phyloP scores from a whole-genome alignment of 1,284 basidiomycete genomes.

The Cutaneotrichosporon mucoides region DNA sequence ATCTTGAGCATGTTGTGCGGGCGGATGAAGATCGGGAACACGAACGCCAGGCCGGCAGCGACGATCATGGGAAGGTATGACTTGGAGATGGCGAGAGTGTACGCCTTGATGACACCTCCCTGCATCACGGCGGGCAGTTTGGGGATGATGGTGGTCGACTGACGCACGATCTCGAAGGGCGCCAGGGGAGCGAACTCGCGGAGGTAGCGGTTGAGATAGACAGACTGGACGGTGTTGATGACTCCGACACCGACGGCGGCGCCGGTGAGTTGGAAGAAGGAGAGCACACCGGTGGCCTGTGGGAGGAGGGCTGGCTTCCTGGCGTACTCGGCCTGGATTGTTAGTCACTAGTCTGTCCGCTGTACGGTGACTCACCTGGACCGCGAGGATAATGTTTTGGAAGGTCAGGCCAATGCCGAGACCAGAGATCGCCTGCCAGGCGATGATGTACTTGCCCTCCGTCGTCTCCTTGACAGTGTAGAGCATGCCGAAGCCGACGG shows the following conservation, averaged over 20 bases:
- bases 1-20: conserved; percentile 48
- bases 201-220: conserved; percentile 37
- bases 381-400: conserved; percentile 48
- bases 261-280: conserved; percentile 50
- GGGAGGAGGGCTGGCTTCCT: conserved; percentile 33
- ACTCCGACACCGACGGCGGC: conserved; percentile 50
- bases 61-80: conserved; percentile 52
- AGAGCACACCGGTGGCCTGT: conserved; percentile 46
- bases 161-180: conserved; percentile 39
- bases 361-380: conserved; percentile 31
- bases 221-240: conserved; percentile 48
- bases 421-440: conserved; percentile 52
- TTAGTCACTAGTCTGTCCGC: not conserved
- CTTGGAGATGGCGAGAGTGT: conserved; percentile 48
- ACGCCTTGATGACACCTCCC: conserved; percentile 49
- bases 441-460: conserved; percentile 45
- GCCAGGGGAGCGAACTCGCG: conserved; percentile 31
- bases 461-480: conserved; percentile 50
- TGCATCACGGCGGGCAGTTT: conserved; percentile 34
- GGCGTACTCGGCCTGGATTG: conserved; percentile 48
- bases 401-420: conserved; percentile 43
- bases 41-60: conserved; percentile 41
- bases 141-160: conserved; percentile 36
- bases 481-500: conserved; percentile 52
- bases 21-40: conserved; percentile 46